Conservation (phyloP, 2,329 filamentous ascomycete genomes). For the Ophiocordyceps sinensis region DNA sequence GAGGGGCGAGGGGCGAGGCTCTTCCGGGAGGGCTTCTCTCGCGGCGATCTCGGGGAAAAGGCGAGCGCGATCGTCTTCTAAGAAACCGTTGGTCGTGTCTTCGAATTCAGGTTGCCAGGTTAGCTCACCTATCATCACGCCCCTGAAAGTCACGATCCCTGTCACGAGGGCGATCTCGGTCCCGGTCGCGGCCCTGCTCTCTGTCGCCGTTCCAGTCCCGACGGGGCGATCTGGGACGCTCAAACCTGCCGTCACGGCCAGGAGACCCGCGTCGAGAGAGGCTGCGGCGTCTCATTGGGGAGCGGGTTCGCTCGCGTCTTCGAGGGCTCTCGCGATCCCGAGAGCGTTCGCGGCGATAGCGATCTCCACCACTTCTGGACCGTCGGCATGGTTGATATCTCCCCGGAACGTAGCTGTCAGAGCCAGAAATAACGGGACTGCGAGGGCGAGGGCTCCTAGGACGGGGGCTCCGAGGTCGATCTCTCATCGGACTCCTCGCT, state of each 20-base stretch:
- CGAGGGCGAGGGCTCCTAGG: conserved; percentile 23
- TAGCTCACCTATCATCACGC: conserved; percentile 25
- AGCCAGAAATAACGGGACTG: conserved; percentile 21
- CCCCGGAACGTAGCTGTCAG: conserved; percentile 32
- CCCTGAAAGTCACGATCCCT: conserved; percentile 21
- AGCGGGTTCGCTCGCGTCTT: conserved; percentile 21
- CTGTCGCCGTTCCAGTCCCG: conserved; percentile 21
- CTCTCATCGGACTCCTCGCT: conserved; percentile 15
- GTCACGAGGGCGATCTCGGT: conserved; percentile 14
- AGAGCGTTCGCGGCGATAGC: conserved; percentile 27
- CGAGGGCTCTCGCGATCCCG: conserved; percentile 23
- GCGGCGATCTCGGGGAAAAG: conserved; percentile 31
- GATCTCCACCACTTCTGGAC: conserved; percentile 25
- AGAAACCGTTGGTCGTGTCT: neutral
- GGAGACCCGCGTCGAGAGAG: conserved; percentile 21
- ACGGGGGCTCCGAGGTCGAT: conserved; percentile 18
- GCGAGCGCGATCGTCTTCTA: conserved; percentile 41
- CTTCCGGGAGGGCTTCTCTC: conserved; percentile 17
- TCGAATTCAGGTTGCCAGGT: neutral
- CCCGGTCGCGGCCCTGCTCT: conserved; percentile 16
- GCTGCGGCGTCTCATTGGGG: conserved; percentile 23
- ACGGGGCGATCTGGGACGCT: conserved; percentile 22
- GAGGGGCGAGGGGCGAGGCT: conserved; percentile 13
- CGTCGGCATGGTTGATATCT: conserved; percentile 26
- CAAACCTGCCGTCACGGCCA: conserved; percentile 20